Evolutionary conservation across 306 rosid species (phyloP), one percentile per base, ranked within the genome.

Genomic region (Dicorynia guianensis): DNA sequence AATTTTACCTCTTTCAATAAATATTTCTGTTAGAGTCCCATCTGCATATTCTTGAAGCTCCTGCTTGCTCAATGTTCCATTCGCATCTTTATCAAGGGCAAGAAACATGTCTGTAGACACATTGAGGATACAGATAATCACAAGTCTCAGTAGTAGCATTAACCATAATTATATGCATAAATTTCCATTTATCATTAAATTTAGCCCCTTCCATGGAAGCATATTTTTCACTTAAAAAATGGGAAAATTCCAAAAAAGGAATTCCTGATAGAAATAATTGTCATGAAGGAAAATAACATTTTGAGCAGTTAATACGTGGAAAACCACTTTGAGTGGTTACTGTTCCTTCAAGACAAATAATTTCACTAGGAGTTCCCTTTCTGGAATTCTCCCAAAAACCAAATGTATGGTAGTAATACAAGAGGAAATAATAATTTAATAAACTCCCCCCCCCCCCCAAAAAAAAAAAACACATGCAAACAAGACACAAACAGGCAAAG

Each of bases 21-120:
- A 89, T 80, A 96, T 96, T 79, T 96, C 98, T 17, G 99, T 92
- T 83, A 96, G 80, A 55, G 98, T 89, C 76, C 98, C 98, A 77
- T 96, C 99, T 34, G 97, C 99, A 86, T 96, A 92, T 76, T 96
- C 98, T 70, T 84, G 91, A 79, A 96, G 96, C 88, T 92, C 98
- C 68, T 90, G 96, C 96, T 96, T 96, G 93, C 96, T 89, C 89
- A 96, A 85, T 64, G 97, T 72, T 79, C 89, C 89, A 72, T 69
- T 96, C 55, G 81, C 72, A 84, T 92, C 98, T 80, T 89, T 92
- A 85, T 88, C 98, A 67, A 96, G 98, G 53, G 93, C 93, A 82
- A 96, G 84, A 86, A 92, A 96, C 89, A 96, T 85, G 68, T 96
- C 99, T 96, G 87, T 69, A 82, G 55, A 82, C 78, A 71, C 43